A percentile compares a stretch with the other conserved stretches of the same genome.
These are phyloP conservation scores for Rhamnella rubrinervis DNA, from an alignment of 331 rosid species.

Conservation along the genomic window DNA sequence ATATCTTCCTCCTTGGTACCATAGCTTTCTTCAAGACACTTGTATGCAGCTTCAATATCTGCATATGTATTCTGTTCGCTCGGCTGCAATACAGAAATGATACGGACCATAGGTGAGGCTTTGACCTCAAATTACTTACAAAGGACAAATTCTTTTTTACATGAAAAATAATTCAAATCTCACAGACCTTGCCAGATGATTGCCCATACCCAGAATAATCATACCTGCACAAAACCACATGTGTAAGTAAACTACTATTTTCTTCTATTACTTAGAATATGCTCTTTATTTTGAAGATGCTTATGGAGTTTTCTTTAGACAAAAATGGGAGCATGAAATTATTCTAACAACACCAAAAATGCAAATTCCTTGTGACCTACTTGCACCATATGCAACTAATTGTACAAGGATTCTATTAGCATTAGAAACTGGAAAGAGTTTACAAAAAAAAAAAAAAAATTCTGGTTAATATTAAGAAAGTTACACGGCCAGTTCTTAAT, in stretches of 20 bases:
- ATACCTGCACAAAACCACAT: slow-evolving; percentile 57
- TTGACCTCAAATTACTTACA: slow-evolving; percentile 26
- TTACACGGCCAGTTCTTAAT: slow-evolving; percentile 9
- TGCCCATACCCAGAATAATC: slow-evolving; percentile 98
- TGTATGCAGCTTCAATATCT: slow-evolving; percentile 92
- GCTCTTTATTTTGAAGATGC: not conserved
- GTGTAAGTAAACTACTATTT: slow-evolving; percentile 11
- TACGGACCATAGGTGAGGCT: slow-evolving; percentile 27
- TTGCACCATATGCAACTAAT: not conserved
- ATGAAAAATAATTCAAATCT: slow-evolving; percentile 16
- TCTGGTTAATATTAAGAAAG: slow-evolving; percentile 9
- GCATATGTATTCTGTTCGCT: slow-evolving; percentile 96
- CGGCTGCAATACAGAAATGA: slow-evolving; percentile 62
- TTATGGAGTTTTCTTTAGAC: not conserved
- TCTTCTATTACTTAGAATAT: not conserved
- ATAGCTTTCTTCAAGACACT: slow-evolving; percentile 89
- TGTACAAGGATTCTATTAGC: not conserved
- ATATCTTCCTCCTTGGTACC: slow-evolving; percentile 92
- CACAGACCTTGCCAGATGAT: slow-evolving; percentile 94
- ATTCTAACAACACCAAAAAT: not conserved
- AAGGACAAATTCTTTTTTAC: not conserved
- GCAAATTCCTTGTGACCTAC: not conserved
- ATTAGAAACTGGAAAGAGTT: not conserved
- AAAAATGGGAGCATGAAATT: slow-evolving; percentile 1
- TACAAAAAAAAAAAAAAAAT: not conserved